A percentile compares a stretch with the other conserved stretches of the same genome.
phyloP scores from a whole-genome alignment of 495 filamentous ascomycete species.

The Neurospora hispaniola region DNA sequence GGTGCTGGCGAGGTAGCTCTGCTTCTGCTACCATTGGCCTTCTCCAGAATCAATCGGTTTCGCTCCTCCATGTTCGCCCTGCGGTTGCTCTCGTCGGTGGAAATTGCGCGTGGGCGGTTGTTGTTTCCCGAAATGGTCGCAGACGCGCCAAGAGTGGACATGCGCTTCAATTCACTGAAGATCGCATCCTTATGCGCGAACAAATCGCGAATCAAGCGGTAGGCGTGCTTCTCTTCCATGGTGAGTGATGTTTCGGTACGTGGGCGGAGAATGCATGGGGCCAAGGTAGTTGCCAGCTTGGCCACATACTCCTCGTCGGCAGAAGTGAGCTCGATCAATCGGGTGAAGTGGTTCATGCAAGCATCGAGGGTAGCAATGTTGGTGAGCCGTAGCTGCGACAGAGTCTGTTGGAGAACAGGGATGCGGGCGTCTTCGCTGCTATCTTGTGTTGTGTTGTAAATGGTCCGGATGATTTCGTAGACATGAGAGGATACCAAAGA shows the following conservation, averaged over 20 bases:
- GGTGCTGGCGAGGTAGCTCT: slow-evolving; percentile 68
- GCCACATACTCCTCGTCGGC: slow-evolving; percentile 81
- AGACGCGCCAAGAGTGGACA: slow-evolving; percentile 55
- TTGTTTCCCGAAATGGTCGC: slow-evolving; percentile 31
- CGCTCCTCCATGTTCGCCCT: slow-evolving; percentile 89
- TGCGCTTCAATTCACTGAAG: slow-evolving; percentile 92
- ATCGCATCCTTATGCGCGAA: slow-evolving; percentile 90
- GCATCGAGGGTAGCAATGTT: slow-evolving; percentile 98
- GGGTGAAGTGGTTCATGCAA: slow-evolving; percentile 94
- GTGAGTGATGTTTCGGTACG: slow-evolving; percentile 77
- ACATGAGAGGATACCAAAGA: slow-evolving; percentile 96
- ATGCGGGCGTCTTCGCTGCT: slow-evolving; percentile 58
- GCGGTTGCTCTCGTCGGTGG: slow-evolving; percentile 92
- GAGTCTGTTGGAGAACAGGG: slow-evolving; percentile 88
- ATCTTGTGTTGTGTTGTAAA: slow-evolving; percentile 78
- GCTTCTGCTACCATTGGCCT: slow-evolving; percentile 44
- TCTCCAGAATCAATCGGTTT: slow-evolving; percentile 67
- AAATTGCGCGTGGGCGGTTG: slow-evolving; percentile 74
- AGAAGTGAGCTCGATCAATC: slow-evolving; percentile 91
- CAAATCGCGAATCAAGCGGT: slow-evolving; percentile 85
- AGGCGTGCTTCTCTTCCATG: slow-evolving; percentile 88
- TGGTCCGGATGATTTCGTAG: slow-evolving; percentile 97
- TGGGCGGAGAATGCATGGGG: slow-evolving; percentile 82
- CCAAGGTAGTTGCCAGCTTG: slow-evolving; percentile 63
- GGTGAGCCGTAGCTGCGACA: slow-evolving; percentile 86